Evolutionary conservation across 345 rosid genomes (phyloP).

Genomic region (Draba incana): DNA sequence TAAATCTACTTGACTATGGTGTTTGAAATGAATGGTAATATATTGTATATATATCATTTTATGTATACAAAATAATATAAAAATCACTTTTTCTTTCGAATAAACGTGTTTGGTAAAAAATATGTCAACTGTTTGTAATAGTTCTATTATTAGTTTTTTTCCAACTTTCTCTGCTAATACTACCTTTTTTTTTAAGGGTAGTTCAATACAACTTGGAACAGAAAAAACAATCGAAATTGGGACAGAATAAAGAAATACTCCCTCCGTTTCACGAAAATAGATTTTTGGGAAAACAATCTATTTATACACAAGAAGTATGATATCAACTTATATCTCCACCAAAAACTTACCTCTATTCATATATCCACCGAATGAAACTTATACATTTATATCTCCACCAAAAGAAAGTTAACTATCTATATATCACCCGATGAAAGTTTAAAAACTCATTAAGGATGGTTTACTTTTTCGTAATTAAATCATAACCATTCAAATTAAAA

Average conservation of each 20-base stretch:
- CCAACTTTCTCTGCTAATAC: neutral
- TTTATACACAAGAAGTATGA: no score
- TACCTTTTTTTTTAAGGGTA: neutral
- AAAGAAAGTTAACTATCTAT: no score
- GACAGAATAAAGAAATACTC: neutral
- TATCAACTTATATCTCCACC: no score
- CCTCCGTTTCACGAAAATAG: no score
- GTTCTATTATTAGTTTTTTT: neutral
- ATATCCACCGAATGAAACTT: no score
- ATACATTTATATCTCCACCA: no score
- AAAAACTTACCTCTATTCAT: no score
- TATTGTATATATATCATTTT: neutral
- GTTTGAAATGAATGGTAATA: neutral
- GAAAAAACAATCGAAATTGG: neutral
- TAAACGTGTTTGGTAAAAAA: constrained; percentile 12
- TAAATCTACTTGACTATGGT: neutral
- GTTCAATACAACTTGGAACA: constrained; percentile 11
- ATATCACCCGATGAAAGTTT: no score
- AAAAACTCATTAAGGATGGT: no score
- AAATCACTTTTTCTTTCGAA: neutral
- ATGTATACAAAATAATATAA: neutral
- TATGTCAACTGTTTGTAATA: constrained; percentile 12
- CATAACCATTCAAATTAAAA: no score
- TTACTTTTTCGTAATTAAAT: no score
- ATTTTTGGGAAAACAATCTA: no score